phyloP scores from a whole-genome alignment of 2,329 filamentous ascomycete genomes.

The Ambrosiella cleistominuta region DNA sequence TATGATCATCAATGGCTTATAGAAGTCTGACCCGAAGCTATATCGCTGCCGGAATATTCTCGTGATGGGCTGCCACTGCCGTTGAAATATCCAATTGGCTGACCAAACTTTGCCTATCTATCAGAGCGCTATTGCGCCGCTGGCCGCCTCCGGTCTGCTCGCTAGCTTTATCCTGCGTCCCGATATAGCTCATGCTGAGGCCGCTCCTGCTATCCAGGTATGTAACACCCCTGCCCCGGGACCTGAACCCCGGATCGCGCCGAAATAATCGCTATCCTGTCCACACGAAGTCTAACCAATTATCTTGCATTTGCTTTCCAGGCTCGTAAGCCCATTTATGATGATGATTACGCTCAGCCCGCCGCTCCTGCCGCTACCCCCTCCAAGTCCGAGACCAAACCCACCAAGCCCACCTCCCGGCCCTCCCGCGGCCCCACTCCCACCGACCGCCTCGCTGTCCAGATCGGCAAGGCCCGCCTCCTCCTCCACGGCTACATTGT shows the following conservation, averaged over 20 bases:
- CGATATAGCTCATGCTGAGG: slow-evolving; percentile 33
- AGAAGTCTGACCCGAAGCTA: neutral
- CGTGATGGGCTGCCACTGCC: neutral
- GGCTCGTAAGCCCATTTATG: slow-evolving; percentile 59
- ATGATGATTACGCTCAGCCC: slow-evolving; percentile 30
- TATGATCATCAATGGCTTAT: neutral
- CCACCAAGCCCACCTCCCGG: slow-evolving; percentile 18
- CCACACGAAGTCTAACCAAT: neutral
- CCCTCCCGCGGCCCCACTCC: slow-evolving; percentile 46
- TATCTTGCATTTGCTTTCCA: neutral
- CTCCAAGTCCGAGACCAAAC: slow-evolving; percentile 17
- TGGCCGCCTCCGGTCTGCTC: slow-evolving; percentile 34
- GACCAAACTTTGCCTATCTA: slow-evolving; percentile 3
- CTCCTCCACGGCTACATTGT: slow-evolving; percentile 63
- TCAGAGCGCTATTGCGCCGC: slow-evolving; percentile 35
- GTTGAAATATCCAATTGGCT: neutral
- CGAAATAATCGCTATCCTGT: neutral
- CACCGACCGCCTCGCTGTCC: slow-evolving; percentile 70
- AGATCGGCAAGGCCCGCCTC: slow-evolving; percentile 66
- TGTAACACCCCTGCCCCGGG: neutral
- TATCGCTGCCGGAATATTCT: neutral
- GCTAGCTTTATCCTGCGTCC: slow-evolving; percentile 31
- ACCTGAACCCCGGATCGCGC: neutral
- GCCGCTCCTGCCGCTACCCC: slow-evolving; percentile 16
- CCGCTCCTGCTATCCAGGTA: slow-evolving; percentile 19